Evolutionary conservation across 2,329 filamentous ascomycete genomes (phyloP).

Genomic region (Tetracladium maxilliforme): DNA sequence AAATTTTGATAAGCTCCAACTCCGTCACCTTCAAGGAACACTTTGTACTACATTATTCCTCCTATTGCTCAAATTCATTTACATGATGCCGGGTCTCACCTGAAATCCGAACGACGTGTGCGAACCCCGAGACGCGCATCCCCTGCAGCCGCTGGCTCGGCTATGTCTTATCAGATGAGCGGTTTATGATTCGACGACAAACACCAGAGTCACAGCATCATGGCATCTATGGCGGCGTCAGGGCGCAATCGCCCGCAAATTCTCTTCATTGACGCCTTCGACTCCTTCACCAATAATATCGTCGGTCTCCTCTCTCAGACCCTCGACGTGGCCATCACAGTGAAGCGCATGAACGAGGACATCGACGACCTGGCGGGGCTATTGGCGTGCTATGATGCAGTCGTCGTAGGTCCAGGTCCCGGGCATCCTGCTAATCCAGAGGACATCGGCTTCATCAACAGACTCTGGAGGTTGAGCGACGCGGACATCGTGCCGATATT

Average conservation of each 20-base stretch:
- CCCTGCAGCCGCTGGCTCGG: too few species aligned
- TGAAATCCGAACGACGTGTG: too few species aligned
- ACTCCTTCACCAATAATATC: slow-evolving; percentile 95
- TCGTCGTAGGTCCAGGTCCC: slow-evolving; percentile 83
- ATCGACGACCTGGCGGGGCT: slow-evolving; percentile 31
- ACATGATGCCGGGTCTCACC: too few species aligned
- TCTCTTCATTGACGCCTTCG: slow-evolving; percentile 88
- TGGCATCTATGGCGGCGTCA: too few species aligned
- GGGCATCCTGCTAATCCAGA: slow-evolving; percentile 56
- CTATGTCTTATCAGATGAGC: too few species aligned
- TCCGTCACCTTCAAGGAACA: too few species aligned
- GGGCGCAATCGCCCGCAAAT: slow-evolving; percentile 42
- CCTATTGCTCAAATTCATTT: too few species aligned
- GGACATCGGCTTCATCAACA: slow-evolving; percentile 74
- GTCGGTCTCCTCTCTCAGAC: slow-evolving; percentile 62
- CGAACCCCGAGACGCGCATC: too few species aligned
- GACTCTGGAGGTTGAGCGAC: slow-evolving; percentile 54
- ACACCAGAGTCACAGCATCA: too few species aligned
- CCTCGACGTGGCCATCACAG: slow-evolving; percentile 51
- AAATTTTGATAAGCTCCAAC: too few species aligned
- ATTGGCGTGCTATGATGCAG: slow-evolving; percentile 56
- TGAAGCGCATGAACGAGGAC: slow-evolving; percentile 57
- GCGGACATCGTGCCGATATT: slow-evolving; percentile 57
- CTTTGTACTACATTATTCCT: too few species aligned
- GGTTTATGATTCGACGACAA: too few species aligned